phyloP scores from a whole-genome alignment of 1,284 basidiomycete genomes.

The Austroboletus novae-zelandiae region DNA sequence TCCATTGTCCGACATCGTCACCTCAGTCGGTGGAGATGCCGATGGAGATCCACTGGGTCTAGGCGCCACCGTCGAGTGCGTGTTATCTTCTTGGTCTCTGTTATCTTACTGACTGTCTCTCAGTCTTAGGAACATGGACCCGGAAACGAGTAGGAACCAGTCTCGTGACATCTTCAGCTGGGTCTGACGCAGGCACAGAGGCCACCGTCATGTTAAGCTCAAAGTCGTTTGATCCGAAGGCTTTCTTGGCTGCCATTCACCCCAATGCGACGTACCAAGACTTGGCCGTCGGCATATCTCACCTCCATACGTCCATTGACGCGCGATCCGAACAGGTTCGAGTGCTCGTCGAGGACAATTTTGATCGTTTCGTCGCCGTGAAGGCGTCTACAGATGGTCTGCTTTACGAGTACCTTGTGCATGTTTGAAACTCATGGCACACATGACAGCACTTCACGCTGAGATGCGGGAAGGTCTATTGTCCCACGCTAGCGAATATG shows the following conservation, averaged over 20 bases:
- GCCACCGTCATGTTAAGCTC: slow-evolving; percentile 81
- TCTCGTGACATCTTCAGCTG: background rate
- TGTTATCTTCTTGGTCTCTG: slow-evolving; percentile 3
- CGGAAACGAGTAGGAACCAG: slow-evolving; percentile 59
- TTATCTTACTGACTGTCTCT: slow-evolving; percentile 1
- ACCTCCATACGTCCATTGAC: slow-evolving; percentile 78
- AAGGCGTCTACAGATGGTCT: slow-evolving; percentile 94
- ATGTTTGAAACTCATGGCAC: slow-evolving; percentile 4
- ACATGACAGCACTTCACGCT: slow-evolving; percentile 72
- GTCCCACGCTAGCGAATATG: slow-evolving; percentile 76
- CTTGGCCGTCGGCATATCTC: slow-evolving; percentile 70
- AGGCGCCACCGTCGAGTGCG: slow-evolving; percentile 61
- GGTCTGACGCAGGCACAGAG: slow-evolving; percentile 45
- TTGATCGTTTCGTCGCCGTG: slow-evolving; percentile 96
- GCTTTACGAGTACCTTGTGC: slow-evolving; percentile 19
- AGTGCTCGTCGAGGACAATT: slow-evolving; percentile 96
- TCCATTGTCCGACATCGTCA: slow-evolving; percentile 58
- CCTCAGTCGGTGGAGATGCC: slow-evolving; percentile 51
- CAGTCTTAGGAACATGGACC: slow-evolving; percentile 67
- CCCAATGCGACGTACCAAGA: slow-evolving; percentile 97
- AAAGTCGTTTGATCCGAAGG: slow-evolving; percentile 95
- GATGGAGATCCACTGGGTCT: slow-evolving; percentile 72
- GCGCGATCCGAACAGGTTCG: slow-evolving; percentile 90
- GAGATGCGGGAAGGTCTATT: slow-evolving; percentile 94
- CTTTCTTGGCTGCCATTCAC: slow-evolving; percentile 88